phyloP scores from a whole-genome alignment of 768 basidiomycete genomes.

The Lentinula detonsa region DNA sequence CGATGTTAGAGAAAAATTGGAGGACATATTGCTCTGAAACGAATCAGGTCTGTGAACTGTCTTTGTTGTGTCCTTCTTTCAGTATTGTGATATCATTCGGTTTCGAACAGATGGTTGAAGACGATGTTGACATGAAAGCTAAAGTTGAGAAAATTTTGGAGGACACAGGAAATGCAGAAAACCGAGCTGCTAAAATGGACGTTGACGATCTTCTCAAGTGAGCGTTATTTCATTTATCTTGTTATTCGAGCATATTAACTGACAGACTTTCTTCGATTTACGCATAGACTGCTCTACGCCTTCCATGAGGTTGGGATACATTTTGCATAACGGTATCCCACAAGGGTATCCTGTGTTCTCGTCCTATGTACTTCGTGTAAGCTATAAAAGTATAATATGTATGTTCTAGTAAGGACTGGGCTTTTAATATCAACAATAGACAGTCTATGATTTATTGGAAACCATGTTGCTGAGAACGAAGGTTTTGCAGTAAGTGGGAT shows the following conservation, averaged over 20 bases:
- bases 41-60: conserved; percentile 39
- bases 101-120: conserved; percentile 53
- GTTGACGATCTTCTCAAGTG: conserved; percentile 88
- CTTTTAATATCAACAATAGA: no score
- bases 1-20: conserved; percentile 92
- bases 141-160: conserved; percentile 69
- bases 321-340: conserved; percentile 41
- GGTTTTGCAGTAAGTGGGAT: no score
- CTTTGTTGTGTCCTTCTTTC: neutral
- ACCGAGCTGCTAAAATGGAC: conserved; percentile 88
- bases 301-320: conserved; percentile 74
- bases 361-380: neutral
- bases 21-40: conserved; percentile 87
- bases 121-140: conserved; percentile 61
- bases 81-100: neutral
- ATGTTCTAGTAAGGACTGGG: no score
- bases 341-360: no score
- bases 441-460: no score
- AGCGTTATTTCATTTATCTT: conserved; percentile 17
- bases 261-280: neutral
- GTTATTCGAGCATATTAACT: neutral
- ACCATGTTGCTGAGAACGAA: no score
- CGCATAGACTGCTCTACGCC: conserved; percentile 54
- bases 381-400: neutral
- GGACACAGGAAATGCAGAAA: conserved; percentile 68